phyloP scores from a whole-genome alignment of 192 early-diverging fungal species.

The Piromyces finnis region DNA sequence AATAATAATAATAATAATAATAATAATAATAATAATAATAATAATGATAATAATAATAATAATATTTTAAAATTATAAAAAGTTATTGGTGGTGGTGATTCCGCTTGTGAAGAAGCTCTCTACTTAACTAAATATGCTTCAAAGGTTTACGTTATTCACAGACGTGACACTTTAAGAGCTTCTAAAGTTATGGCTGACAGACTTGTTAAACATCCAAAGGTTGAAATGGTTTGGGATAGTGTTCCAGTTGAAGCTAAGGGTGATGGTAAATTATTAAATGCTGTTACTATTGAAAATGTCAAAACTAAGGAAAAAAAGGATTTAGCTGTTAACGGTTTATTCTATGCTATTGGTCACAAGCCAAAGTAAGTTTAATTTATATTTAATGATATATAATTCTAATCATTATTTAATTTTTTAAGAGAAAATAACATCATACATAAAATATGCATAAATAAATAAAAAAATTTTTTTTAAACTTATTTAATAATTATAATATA shows the following conservation, averaged over 20 bases:
- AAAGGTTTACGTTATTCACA: conserved; percentile 83
- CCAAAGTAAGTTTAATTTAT: conserved; percentile 64
- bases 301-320: conserved; percentile 36
- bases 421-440: too few relatives aligned
- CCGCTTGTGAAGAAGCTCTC: conserved; percentile 71
- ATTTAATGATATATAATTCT: too few relatives aligned
- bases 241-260: conserved; percentile 73
- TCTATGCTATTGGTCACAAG: conserved; percentile 95
- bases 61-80: background rate
- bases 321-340: conserved; percentile 72
- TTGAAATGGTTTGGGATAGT: conserved; percentile 82
- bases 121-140: conserved; percentile 94
- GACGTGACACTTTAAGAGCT: conserved; percentile 88
- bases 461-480: too few relatives aligned
- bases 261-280: conserved; percentile 56
- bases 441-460: too few relatives aligned
- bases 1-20: too few relatives aligned
- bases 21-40: too few relatives aligned
- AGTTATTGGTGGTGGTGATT: conserved; percentile 18
- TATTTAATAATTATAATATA: too few relatives aligned
- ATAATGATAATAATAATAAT: too few relatives aligned
- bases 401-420: too few relatives aligned
- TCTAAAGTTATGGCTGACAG: conserved; percentile 94
- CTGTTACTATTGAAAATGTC: conserved; percentile 33
- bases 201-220: conserved; percentile 62